Evolutionary conservation across 1,284 basidiomycete genomes (phyloP), one percentile per base, ranked within the genome.

Genomic region (Marasmius oreades): DNA sequence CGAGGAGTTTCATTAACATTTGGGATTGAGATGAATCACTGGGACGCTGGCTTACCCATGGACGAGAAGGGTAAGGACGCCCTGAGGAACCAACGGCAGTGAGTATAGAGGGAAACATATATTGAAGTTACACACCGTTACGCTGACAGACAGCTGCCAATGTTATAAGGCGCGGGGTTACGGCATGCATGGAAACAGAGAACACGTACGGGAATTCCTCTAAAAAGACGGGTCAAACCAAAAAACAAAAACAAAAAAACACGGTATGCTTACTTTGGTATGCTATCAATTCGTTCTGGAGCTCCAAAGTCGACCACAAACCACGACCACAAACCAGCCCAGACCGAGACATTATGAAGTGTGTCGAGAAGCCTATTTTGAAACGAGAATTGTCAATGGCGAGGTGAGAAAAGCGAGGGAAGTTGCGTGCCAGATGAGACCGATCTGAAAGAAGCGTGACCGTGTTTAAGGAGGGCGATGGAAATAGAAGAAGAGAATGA

Each of bases 321-420:
- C 55, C 55, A 52, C 18, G 31, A 46, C 55, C 55, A 56, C 14
- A 56, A n/a, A 22, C 43, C 33, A 12, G 44, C 23, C 31, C 50
- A 56, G 16, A 56, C 7, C 2, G 36, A 7, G 12, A 39, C 22
- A 5, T 43, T 45, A 23, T 56, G 55, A 26, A 52, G 23, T 8
- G 52, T n/a, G 24, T 56, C 55, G 10, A 56, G 43, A 28, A 56
- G 1, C 28, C 55, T 56, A 22, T 1, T 8, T 24, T 7, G 7
- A 28, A 8, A 16, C 26, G 4, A n/a, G 39, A n/a, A 5, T 28
- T 16, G 4, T 46, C 20, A 46, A 46, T 23, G 45, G 22, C 45
- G 26, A 46, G 45, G 7, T 24, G 20, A 22, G 45, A 2, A 16
- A 46, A 5, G 11, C 11, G 20, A 24, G 23, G 16, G 23, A 52